A percentile compares a stretch with the other conserved stretches of the same genome.
Evolutionary conservation across 1,284 basidiomycete species (phyloP).

Genomic region (Polyporus tsugae): DNA sequence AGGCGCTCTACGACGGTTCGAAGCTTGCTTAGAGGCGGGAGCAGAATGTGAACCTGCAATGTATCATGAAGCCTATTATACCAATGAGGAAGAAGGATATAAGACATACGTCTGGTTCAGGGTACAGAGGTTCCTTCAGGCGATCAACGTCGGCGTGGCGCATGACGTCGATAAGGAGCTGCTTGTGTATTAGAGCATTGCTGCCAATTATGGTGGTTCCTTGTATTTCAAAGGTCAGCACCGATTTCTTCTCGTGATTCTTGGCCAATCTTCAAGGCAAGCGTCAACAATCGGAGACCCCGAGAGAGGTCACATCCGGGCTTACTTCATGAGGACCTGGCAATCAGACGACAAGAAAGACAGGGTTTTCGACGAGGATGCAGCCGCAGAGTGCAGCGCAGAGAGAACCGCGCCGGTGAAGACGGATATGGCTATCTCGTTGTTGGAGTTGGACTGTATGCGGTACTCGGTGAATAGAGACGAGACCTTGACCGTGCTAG

Average conservation of each 20-base stretch:
- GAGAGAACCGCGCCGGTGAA: conserved; percentile 79
- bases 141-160: conserved; percentile 75
- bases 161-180: conserved; percentile 82
- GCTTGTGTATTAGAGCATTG: conserved; percentile 69
- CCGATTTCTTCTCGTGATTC: conserved; percentile 77
- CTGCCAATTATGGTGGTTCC: conserved; percentile 63
- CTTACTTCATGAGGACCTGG: conserved; percentile 76
- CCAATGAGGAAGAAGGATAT: conserved; percentile 2
- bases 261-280: conserved; percentile 65
- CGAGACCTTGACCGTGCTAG: conserved; percentile 56
- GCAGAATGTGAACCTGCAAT: conserved; percentile 79
- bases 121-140: conserved; percentile 85
- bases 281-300: not conserved
- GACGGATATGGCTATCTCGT: conserved; percentile 82
- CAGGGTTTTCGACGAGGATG: conserved; percentile 29
- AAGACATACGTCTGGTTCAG: conserved; percentile 82
- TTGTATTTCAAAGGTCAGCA: conserved; percentile 77
- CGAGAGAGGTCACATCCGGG: not conserved
- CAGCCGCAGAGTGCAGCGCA: conserved; percentile 70
- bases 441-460: conserved; percentile 87
- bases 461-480: conserved; percentile 84
- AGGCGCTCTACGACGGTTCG: conserved; percentile 83
- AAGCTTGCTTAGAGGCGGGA: conserved; percentile 82
- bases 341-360: conserved; percentile 34
- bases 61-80: not conserved